Conservation (phyloP, 2,329 filamentous ascomycete genomes). For the Hawksworthiomyces lignivorus region DNA sequence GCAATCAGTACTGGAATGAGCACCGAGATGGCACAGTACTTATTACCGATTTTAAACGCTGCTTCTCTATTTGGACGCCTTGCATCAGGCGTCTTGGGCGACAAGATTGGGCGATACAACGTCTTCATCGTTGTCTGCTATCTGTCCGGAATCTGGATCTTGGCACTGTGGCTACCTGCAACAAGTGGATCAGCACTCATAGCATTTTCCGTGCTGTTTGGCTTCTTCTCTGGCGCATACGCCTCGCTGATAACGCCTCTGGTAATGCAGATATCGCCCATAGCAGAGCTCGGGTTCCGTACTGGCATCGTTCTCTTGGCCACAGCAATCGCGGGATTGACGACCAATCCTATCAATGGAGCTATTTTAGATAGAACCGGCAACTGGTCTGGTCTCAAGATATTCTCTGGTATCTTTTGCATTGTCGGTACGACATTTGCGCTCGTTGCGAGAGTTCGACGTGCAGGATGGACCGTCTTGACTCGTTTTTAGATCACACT, state of each 20-base stretch:
- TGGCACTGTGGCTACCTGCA: conserved; percentile 42
- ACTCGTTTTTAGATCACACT: no score
- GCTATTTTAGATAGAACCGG: conserved; percentile 33
- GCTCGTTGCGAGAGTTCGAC: not conserved
- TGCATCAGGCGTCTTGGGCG: conserved; percentile 22
- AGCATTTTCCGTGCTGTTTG: conserved; percentile 59
- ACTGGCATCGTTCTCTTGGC: conserved; percentile 57
- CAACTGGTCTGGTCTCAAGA: conserved; percentile 4
- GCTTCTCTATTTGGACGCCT: conserved; percentile 16
- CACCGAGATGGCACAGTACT: conserved; percentile 23
- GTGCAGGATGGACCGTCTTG: conserved; percentile 1
- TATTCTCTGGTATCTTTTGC: conserved; percentile 11
- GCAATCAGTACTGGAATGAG: conserved; percentile 23
- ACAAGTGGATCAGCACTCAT: conserved; percentile 49
- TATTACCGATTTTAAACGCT: conserved; percentile 32
- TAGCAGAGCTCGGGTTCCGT: conserved; percentile 61
- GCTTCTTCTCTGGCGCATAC: conserved; percentile 60
- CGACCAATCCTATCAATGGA: conserved; percentile 60
- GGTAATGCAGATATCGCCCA: conserved; percentile 63
- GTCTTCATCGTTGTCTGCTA: conserved; percentile 44
- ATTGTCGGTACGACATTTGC: conserved; percentile 6
- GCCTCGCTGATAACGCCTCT: conserved; percentile 55
- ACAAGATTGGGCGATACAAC: conserved; percentile 38
- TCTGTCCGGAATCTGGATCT: conserved; percentile 36
- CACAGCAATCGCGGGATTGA: conserved; percentile 56